Evolutionary conservation across 768 basidiomycete genomes (phyloP).

Genomic region (Trametes cinnabarina): DNA sequence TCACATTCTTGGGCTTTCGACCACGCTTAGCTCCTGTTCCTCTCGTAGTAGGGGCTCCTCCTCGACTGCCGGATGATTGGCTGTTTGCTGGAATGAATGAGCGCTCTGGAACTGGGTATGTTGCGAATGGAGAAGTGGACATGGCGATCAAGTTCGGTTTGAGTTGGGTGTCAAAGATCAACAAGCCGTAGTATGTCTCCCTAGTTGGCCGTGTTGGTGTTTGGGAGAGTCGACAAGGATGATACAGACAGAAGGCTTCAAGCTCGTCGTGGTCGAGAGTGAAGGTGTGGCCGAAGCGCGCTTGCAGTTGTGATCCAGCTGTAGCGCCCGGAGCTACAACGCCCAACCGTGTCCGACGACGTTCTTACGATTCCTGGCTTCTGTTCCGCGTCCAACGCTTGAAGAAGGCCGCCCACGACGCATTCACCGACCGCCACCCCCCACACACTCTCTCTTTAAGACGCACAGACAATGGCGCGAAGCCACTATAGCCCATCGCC

Average conservation of each 20-base stretch:
- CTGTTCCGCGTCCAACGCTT: no score
- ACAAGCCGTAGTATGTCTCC: no score
- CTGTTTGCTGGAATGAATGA: conserved; percentile 22
- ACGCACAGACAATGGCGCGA: conserved; percentile 25
- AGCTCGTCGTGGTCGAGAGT: no score
- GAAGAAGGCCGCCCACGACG: neutral
- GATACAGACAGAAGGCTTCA: no score
- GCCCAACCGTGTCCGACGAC: no score
- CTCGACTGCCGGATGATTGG: conserved; percentile 10
- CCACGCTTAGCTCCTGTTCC: conserved; percentile 32
- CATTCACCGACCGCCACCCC: neutral
- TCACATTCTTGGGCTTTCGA: conserved; percentile 31
- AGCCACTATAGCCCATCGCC: conserved; percentile 38
- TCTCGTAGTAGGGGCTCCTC: conserved; percentile 17
- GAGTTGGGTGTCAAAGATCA: no score
- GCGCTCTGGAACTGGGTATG: conserved; percentile 26
- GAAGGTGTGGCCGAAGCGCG: no score
- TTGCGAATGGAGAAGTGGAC: conserved; percentile 29
- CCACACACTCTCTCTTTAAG: no score
- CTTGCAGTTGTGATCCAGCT: neutral
- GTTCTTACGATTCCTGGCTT: no score
- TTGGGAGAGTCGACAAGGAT: no score
- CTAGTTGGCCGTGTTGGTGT: no score
- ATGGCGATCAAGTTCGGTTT: no score
- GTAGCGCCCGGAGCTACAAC: neutral